Percentiles rank a stretch among this genome's conserved stretches.
Conservation (phyloP, 2,329 filamentous ascomycete species). For the Furcasterigmium sp. region DNA sequence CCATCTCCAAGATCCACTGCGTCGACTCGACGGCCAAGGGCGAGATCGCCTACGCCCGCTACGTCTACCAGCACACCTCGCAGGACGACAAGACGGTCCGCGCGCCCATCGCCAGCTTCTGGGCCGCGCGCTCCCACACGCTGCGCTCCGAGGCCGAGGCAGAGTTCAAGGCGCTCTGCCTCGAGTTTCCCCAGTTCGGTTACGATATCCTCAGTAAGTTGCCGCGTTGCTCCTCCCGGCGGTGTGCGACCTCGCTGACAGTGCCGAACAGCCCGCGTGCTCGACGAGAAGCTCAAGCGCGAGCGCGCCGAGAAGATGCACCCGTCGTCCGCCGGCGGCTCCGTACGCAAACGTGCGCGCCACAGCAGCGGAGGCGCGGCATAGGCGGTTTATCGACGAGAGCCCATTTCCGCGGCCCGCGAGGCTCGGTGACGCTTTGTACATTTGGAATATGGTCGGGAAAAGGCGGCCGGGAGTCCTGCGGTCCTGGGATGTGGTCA, state of each 20-base stretch:
- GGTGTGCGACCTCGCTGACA: background rate
- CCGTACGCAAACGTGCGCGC: conserved; percentile 51
- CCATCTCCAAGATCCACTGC: conserved; percentile 87
- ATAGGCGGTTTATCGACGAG: too few relatives aligned
- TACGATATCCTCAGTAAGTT: conserved; percentile 81
- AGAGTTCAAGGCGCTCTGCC: conserved; percentile 78
- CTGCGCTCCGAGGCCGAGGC: conserved; percentile 80
- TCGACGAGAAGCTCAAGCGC: conserved; percentile 63
- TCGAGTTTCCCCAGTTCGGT: conserved; percentile 87
- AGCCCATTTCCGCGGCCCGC: too few relatives aligned
- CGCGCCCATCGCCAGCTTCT: conserved; percentile 83
- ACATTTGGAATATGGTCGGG: too few relatives aligned
- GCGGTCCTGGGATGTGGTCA: too few relatives aligned
- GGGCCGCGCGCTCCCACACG: conserved; percentile 76
- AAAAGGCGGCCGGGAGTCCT: too few relatives aligned
- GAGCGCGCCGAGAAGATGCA: conserved; percentile 57
- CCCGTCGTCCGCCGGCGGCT: conserved; percentile 33
- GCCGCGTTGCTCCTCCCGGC: background rate
- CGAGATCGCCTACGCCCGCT: conserved; percentile 88
- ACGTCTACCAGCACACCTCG: conserved; percentile 75
- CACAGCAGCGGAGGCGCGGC: conserved; percentile 37
- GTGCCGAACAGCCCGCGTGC: conserved; percentile 45
- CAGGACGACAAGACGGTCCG: conserved; percentile 68
- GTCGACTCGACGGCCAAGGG: conserved; percentile 82
- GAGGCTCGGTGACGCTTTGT: too few relatives aligned